Evolutionary conservation across 2,329 filamentous ascomycete genomes (phyloP).

Genomic region (Alternaria gaisen): DNA sequence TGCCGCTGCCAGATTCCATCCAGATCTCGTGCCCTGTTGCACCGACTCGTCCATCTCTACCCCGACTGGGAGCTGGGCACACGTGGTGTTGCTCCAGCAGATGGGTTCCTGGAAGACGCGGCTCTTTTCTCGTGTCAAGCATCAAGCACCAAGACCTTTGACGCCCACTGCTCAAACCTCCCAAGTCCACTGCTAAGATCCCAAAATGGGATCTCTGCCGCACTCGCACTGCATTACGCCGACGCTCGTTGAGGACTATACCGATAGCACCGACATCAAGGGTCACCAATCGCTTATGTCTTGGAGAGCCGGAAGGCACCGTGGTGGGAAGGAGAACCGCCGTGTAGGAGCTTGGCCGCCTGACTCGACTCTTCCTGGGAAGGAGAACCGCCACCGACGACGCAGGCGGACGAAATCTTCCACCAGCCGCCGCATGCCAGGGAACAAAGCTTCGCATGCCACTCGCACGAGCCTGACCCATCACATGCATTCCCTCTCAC

Average conservation of each 20-base stretch:
- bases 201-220: slow-evolving; percentile 15
- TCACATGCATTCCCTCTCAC: slow-evolving; percentile 28
- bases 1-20: slow-evolving; percentile 27
- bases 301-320: slow-evolving; percentile 7
- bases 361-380: slow-evolving; percentile 8
- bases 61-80: slow-evolving; percentile 27
- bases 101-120: slow-evolving; percentile 23
- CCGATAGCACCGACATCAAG: slow-evolving; percentile 27
- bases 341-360: slow-evolving; percentile 14
- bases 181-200: neutral
- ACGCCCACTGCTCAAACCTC: slow-evolving; percentile 3
- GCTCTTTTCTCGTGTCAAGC: slow-evolving; percentile 14
- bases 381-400: slow-evolving; percentile 24
- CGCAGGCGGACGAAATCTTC: slow-evolving; percentile 30
- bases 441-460: slow-evolving; percentile 24
- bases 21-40: slow-evolving; percentile 32
- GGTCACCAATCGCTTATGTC: slow-evolving; percentile 13
- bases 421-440: slow-evolving; percentile 30
- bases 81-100: slow-evolving; percentile 26
- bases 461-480: slow-evolving; percentile 31
- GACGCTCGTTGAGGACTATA: slow-evolving; percentile 25
- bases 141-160: slow-evolving; percentile 18
- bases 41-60: slow-evolving; percentile 32
- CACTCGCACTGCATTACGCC: slow-evolving; percentile 31
- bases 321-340: slow-evolving; percentile 18